Evolutionary conservation across 1,139 yeast species (phyloP), one percentile per base, ranked within the genome.

Genomic region (Debaryomycetaceae sp.): DNA sequence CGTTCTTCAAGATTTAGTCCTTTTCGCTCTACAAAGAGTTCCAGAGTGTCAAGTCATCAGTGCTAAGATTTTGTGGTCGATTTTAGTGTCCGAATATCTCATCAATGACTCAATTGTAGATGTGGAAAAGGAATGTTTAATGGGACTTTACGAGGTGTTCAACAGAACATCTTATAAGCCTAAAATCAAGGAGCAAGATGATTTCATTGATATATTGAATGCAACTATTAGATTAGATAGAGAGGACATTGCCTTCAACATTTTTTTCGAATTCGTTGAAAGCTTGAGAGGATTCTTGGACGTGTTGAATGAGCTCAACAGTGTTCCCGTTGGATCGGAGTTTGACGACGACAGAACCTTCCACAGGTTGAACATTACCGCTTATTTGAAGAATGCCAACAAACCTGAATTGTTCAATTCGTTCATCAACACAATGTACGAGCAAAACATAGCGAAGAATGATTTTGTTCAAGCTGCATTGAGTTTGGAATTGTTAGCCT

Each of bases 341-440:
- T 89, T 85, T 63, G 93, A 86, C 55, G 95, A 87, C 58, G 96
- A 89, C 62, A 74, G 96, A 59, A 84, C 90, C 3, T 85, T 87
- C 78, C 87, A 86, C 59, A 81, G 83, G 49, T 73, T 89, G 57
- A 86, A 85, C 56, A 85, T 88, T 56, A 81, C 87, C 52, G 85
- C 90, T 41, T 87, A 81, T 62, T 75, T 89, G 62, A 79, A 85
- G 72, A 83, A 85, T 55, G 90, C 89, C 40, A 83, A 85, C 58
- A 83, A 84, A 54, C 95, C 95, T 0, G 95, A 87, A 60, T 72
- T 85, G 49, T 85, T 89, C 66, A 85, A 87, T 58, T 78, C 88
- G 13, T 86, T 87, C 60, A 80, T 89, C 53, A 80, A 84, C 62
- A 85, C 83, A 47, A 79, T 88, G 79, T 87, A 81, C 57, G 85